phyloP scores from a whole-genome alignment of 2,329 filamentous ascomycete species.

The Chaetomiaceae sp. region DNA sequence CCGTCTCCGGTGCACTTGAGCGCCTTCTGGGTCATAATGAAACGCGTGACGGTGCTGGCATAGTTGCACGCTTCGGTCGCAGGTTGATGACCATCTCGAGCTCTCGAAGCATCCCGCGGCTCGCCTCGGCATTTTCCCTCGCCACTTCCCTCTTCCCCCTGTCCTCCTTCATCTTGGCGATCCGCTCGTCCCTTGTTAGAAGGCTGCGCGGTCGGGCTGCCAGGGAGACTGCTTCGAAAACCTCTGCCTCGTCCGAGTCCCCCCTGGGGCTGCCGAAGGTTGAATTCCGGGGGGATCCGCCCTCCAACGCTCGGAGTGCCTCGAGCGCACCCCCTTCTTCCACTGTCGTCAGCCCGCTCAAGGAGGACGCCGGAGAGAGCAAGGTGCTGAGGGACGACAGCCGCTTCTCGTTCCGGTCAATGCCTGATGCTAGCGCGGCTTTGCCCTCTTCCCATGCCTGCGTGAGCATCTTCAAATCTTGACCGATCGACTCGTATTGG shows the following conservation, averaged over 20 bases:
- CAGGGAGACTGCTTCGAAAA: conserved; percentile 86
- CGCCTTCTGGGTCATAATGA: conserved; percentile 36
- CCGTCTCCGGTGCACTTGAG: conserved; percentile 14
- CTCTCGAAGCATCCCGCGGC: conserved; percentile 84
- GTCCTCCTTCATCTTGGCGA: conserved; percentile 83
- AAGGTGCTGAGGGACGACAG: conserved; percentile 56
- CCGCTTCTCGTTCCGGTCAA: conserved; percentile 72
- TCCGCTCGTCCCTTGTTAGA: conserved; percentile 78
- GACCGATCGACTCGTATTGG: conserved; percentile 92
- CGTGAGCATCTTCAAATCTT: conserved; percentile 73
- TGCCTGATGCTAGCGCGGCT: conserved; percentile 70
- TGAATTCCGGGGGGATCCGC: conserved; percentile 50
- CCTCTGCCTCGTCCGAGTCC: conserved; percentile 63
- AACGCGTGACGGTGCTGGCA: conserved; percentile 30
- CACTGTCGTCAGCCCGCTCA: conserved; percentile 62
- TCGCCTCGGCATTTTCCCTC: conserved; percentile 72
- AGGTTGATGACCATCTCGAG: conserved; percentile 79
- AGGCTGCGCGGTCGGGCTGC: conserved; percentile 62
- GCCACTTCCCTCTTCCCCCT: conserved; percentile 65
- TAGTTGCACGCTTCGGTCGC: conserved; percentile 35
- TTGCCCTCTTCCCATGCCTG: conserved; percentile 85
- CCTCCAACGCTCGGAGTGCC: conserved; percentile 72
- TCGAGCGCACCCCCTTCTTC: conserved; percentile 46
- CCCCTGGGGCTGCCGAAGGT: conserved; percentile 50
- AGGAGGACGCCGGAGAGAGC: conserved; percentile 53